Percentiles rank a stretch among this genome's conserved stretches.
These are phyloP conservation scores for Trichocladium antarcticum DNA, from an alignment of 495 filamentous ascomycete genomes.

Conservation along the genomic window DNA sequence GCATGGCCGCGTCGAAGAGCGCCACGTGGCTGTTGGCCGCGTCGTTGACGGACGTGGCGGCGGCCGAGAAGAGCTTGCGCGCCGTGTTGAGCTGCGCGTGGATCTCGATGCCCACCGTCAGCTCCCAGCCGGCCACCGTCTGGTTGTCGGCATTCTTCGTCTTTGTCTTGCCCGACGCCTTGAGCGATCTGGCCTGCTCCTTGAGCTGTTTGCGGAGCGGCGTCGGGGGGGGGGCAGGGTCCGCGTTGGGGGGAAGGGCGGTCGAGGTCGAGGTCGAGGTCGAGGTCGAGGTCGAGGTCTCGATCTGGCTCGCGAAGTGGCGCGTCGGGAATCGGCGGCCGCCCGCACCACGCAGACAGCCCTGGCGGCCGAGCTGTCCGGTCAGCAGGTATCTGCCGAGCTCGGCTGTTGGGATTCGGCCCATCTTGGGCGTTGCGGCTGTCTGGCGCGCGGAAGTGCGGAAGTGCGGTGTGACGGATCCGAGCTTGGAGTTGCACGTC, in stretches of 20 bases:
- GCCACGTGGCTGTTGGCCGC: constrained; percentile 75
- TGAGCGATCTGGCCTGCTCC: constrained; percentile 51
- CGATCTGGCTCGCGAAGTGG: background rate
- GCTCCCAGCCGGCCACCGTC: constrained; percentile 59
- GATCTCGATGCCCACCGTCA: constrained; percentile 93
- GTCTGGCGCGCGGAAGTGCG: too few species aligned
- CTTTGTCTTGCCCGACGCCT: constrained; percentile 28
- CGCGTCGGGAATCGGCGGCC: background rate
- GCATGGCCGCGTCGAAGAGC: constrained; percentile 79
- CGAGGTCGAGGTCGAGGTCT: background rate
- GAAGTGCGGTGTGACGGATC: too few species aligned
- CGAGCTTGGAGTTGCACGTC: too few species aligned
- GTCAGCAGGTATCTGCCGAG: constrained; percentile 39
- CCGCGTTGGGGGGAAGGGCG: background rate
- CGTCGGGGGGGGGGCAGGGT: constrained; percentile 10
- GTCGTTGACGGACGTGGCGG: constrained; percentile 53
- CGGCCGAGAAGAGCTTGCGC: constrained; percentile 74
- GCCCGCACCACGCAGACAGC: constrained; percentile 30
- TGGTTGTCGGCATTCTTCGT: constrained; percentile 40
- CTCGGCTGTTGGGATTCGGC: constrained; percentile 25
- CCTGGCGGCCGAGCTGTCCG: constrained; percentile 31
- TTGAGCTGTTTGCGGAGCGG: constrained; percentile 68
- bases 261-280: too few species aligned
- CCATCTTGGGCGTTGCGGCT: constrained; percentile 17
- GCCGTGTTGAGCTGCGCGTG: constrained; percentile 89